A percentile compares a stretch with the other conserved stretches of the same genome.
Evolutionary conservation across 2,329 filamentous ascomycete genomes (phyloP).

Genomic region (Coccinonectria pachysandricola): DNA sequence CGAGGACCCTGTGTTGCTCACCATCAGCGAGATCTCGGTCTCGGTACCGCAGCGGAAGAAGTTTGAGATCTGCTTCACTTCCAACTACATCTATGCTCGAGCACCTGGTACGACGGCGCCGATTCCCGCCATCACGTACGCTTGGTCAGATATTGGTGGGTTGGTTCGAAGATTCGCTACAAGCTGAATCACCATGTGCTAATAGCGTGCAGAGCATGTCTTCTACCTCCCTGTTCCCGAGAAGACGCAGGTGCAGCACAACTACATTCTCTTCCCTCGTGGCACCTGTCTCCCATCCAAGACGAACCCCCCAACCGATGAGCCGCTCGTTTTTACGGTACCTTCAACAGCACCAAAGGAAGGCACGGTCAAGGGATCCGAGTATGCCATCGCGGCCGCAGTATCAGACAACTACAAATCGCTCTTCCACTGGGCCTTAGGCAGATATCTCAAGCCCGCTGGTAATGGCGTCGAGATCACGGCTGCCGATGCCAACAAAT

Average conservation of each 20-base stretch:
- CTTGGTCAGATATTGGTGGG: slow-evolving; percentile 53
- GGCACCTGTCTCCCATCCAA: slow-evolving; percentile 43
- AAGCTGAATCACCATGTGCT: too few relatives aligned
- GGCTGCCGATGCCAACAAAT: slow-evolving; percentile 43
- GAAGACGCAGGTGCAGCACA: slow-evolving; percentile 54
- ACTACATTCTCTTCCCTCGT: slow-evolving; percentile 53
- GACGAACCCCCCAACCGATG: slow-evolving; percentile 30
- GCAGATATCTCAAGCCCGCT: slow-evolving; percentile 38
- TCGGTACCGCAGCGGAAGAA: slow-evolving; percentile 59
- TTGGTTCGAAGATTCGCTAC: background rate
- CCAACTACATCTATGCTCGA: slow-evolving; percentile 47
- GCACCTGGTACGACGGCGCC: slow-evolving; percentile 40
- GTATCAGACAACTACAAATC: slow-evolving; percentile 50
- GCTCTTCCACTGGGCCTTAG: slow-evolving; percentile 52
- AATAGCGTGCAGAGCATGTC: slow-evolving; percentile 52
- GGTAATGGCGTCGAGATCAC: slow-evolving; percentile 39
- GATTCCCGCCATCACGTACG: slow-evolving; percentile 43
- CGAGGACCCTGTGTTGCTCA: slow-evolving; percentile 43
- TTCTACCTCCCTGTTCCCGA: slow-evolving; percentile 57
- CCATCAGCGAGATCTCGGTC: slow-evolving; percentile 57
- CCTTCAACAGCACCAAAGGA: slow-evolving; percentile 50
- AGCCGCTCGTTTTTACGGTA: slow-evolving; percentile 56
- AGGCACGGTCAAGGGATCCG: slow-evolving; percentile 42
- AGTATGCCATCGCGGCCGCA: slow-evolving; percentile 36
- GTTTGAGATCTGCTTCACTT: slow-evolving; percentile 53